Evolutionary conservation across 2,329 filamentous ascomycete species (phyloP), one percentile per base, ranked within the genome.

Genomic region (Mycosphaerella arachidis): DNA sequence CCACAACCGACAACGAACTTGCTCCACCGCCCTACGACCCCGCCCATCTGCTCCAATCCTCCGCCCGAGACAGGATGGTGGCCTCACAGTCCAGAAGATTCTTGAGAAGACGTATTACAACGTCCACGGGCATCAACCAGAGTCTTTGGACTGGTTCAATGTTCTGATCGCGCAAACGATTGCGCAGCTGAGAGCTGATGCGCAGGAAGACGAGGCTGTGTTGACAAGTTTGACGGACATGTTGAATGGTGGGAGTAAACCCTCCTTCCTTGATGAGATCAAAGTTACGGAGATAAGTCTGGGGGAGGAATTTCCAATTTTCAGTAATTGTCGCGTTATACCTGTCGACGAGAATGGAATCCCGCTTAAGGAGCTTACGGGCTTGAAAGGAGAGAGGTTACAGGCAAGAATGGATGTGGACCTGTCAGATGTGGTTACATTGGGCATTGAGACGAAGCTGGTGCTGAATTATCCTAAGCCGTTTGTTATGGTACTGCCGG

Each of bases 61-160:
- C 4, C 72, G 70, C 46, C 67, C 70, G 9, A 56, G 69, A 13
- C 59, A 60, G 3, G 71, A 72, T 55, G 70, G 66, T 16, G 71
- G 68, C 4, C 84, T 95, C 18, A 96, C 92, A 4, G 96, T 96
- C n/a, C 89, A 89, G 54, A 95, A 92, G 9, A 97, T 99, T 62
- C 82, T 99, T 29, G 88, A 88, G 68, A 99, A 99, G 78, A 97
- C 94, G 24, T 99, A 97, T 76, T 99, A 99, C 78, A 96, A 96
- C 72, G 91, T 94, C 48, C 85, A 95, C 68, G 92, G 91, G 61
- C 94, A 99, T 74, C 94, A 97, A 75, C 94, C 94, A 0, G 94
- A 99, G 76, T 95, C 90, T 59, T 77, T 99, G 62, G 94, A 99
- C 76, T 99, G 94, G 94, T 97, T 99, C 82, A 99, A 99, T 73